A percentile compares a stretch with the other conserved stretches of the same genome.
These are phyloP conservation scores for Calendula officinalis DNA, from an alignment of 129 eudicot species.

Conservation along the genomic window DNA sequence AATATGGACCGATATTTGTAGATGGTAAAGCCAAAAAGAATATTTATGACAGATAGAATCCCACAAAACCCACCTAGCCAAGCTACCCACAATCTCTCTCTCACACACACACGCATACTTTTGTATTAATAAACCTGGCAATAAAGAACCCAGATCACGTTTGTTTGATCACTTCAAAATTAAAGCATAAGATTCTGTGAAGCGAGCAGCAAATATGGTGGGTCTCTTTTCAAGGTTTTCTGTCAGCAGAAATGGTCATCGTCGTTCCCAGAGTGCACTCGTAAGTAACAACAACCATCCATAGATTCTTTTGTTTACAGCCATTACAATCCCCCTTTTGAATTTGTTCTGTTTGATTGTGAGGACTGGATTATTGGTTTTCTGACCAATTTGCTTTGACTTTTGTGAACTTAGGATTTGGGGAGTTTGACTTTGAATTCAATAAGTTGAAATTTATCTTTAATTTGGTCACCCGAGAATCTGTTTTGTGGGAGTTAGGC, in stretches of 20 bases:
- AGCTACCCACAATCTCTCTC: slow-evolving; percentile 22
- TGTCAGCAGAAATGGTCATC: slow-evolving; percentile 62
- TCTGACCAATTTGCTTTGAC: slow-evolving; percentile 1
- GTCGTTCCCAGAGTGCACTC: slow-evolving; percentile 76
- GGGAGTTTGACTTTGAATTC: slow-evolving; percentile 26
- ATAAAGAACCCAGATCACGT: neutral
- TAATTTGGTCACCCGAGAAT: neutral
- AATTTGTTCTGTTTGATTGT: no score
- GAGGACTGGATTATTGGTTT: neutral
- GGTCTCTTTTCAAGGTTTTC: slow-evolving; percentile 85
- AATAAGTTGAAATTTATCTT: neutral
- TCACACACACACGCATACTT: neutral
- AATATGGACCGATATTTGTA: no score
- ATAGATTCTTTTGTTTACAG: neutral
- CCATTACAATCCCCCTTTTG: neutral
- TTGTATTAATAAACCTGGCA: no score
- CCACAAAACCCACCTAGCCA: slow-evolving; percentile 28
- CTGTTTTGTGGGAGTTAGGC: slow-evolving; percentile 2
- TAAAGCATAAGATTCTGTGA: no score
- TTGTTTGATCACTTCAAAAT: neutral
- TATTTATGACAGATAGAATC: slow-evolving; percentile 20
- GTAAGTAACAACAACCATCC: slow-evolving; percentile 38
- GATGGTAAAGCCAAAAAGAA: no score
- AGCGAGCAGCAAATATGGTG: slow-evolving; percentile 37
- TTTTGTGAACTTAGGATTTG: slow-evolving; percentile 1